Conservation (phyloP, 805 yeast species). For the Phaffomyces opuntiae region DNA sequence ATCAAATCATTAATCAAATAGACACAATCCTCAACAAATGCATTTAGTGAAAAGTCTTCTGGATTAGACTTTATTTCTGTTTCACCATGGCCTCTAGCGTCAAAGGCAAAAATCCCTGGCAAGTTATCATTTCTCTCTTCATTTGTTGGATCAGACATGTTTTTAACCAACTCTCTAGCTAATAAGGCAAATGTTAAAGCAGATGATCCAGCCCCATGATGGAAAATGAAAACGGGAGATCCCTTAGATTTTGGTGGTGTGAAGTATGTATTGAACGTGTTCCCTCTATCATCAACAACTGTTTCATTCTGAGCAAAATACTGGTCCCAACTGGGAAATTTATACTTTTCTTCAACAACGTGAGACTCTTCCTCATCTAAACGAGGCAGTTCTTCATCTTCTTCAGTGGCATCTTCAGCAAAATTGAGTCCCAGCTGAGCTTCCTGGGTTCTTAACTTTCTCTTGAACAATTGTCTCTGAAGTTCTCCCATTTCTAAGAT, state of each 20-base stretch:
- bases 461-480: constrained; percentile 10
- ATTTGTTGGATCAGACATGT: constrained; percentile 14
- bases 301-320: constrained; percentile 27
- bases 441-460: constrained; percentile 9
- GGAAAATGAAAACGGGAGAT: constrained; percentile 61
- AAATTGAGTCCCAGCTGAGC: constrained; percentile 3
- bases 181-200: constrained; percentile 68
- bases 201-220: constrained; percentile 95
- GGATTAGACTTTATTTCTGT: constrained; percentile 28
- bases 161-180: constrained; percentile 27
- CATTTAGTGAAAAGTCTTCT: constrained; percentile 36
- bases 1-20: constrained; percentile 39
- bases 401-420: neutral
- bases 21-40: constrained; percentile 52
- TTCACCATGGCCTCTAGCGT: constrained; percentile 81
- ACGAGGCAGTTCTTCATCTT: neutral
- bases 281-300: constrained; percentile 17
- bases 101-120: constrained; percentile 68
- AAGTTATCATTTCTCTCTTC: constrained; percentile 23
- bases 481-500: constrained; percentile 7
- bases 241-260: constrained; percentile 37
- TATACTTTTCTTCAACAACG: neutral
- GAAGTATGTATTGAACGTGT: constrained; percentile 49
- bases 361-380: neutral
- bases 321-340: constrained; percentile 23